phyloP scores from a whole-genome alignment of 1,284 basidiomycete genomes.

The Cystobasidiaceae sp. region DNA sequence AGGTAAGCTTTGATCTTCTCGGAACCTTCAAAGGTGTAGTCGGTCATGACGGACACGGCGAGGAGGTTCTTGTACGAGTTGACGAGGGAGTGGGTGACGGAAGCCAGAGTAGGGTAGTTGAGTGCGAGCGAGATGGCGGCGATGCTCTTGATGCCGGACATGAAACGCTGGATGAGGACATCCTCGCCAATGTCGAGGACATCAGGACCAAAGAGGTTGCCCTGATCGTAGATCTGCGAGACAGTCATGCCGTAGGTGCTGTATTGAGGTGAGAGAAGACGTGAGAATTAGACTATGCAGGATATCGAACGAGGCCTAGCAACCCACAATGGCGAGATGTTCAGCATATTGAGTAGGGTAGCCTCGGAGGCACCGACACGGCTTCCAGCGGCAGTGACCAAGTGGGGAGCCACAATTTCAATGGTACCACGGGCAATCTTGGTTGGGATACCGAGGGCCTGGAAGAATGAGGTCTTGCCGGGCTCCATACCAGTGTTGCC shows the following conservation, averaged over 20 bases:
- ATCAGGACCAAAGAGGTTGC: slow-evolving; percentile 76
- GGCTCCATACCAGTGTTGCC: slow-evolving; percentile 99
- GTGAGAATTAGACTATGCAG: neutral
- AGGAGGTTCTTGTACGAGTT: slow-evolving; percentile 99
- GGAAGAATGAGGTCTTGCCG: slow-evolving; percentile 99
- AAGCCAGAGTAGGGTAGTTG: slow-evolving; percentile 93
- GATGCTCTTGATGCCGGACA: slow-evolving; percentile 88
- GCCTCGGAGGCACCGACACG: slow-evolving; percentile 97
- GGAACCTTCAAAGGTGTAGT: slow-evolving; percentile 35
- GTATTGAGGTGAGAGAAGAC: slow-evolving; percentile 56
- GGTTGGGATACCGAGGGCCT: slow-evolving; percentile 98
- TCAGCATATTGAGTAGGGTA: slow-evolving; percentile 97
- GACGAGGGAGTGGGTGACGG: slow-evolving; percentile 88
- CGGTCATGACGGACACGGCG: slow-evolving; percentile 64
- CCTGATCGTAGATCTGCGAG: slow-evolving; percentile 85
- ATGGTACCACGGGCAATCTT: slow-evolving; percentile 99
- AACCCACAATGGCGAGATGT: slow-evolving; percentile 53
- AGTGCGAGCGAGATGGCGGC: slow-evolving; percentile 91
- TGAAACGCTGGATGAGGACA: slow-evolving; percentile 83
- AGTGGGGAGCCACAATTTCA: slow-evolving; percentile 96
- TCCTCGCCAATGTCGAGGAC: slow-evolving; percentile 92
- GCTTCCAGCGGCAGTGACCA: slow-evolving; percentile 85
- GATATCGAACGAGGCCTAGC: neutral
- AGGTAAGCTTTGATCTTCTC: slow-evolving; percentile 34
- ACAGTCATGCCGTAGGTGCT: slow-evolving; percentile 98